Percentiles rank a stretch among this genome's conserved stretches.
Conservation (phyloP, 108 stramenopile species). For the Parietichytrium sp. region DNA sequence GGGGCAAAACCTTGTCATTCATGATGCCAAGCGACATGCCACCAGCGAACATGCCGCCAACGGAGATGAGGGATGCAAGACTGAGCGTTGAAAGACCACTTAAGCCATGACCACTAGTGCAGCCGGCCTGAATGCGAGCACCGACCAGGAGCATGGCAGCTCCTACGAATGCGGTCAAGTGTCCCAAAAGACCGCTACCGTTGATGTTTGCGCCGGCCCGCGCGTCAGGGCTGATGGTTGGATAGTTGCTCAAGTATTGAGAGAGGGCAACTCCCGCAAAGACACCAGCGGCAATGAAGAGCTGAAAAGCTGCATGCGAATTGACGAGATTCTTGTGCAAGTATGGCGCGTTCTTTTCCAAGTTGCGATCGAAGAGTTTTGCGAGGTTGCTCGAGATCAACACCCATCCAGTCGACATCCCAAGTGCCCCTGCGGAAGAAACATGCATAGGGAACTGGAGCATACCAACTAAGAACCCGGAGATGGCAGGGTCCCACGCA, state of each 20-base stretch:
- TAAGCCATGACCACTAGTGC: conserved; percentile 37
- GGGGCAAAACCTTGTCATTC: too few relatives aligned
- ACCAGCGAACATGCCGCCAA: background rate
- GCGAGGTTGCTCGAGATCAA: background rate
- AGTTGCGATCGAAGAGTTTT: background rate
- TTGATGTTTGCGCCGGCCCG: background rate
- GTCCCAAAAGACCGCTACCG: too few relatives aligned
- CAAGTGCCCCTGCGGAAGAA: background rate
- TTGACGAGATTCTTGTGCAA: background rate
- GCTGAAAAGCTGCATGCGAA: background rate
- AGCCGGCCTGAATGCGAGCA: conserved; percentile 3
- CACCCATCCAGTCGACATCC: conserved; percentile 18
- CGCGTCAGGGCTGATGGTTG: background rate
- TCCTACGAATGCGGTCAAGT: background rate
- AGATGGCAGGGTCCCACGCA: conserved; percentile 11
- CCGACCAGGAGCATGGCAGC: background rate
- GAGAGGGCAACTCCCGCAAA: background rate
- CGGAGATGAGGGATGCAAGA: background rate
- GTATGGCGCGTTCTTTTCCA: background rate
- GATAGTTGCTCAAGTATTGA: background rate
- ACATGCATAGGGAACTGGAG: conserved; percentile 35
- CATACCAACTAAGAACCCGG: background rate
- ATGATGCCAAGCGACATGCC: background rate
- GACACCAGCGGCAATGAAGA: background rate
- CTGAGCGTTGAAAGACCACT: conserved; percentile 7